Conservation (phyloP, 352 stramenopile genomes). For the Phytopythium litorale region DNA sequence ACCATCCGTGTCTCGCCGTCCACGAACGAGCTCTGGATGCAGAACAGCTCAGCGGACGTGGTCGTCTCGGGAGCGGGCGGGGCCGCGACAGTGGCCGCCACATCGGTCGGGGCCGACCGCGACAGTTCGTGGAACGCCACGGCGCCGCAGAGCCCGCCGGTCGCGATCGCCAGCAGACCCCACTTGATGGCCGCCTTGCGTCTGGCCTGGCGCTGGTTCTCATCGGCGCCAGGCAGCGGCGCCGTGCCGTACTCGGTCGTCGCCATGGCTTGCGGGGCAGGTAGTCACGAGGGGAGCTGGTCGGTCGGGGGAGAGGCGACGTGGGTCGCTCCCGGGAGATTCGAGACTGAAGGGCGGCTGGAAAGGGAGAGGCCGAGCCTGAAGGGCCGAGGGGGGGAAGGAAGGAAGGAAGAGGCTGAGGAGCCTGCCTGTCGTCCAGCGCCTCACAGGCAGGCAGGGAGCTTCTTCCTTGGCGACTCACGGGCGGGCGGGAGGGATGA, state of each 20-base stretch:
- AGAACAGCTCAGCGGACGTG: conserved; percentile 10
- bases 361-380: neutral
- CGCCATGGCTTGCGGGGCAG: neutral
- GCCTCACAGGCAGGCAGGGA: no score
- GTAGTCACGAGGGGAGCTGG: neutral
- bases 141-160: neutral
- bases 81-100: neutral
- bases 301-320: neutral
- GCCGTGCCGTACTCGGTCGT: conserved; percentile 8
- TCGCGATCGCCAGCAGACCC: neutral
- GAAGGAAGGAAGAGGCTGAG: no score
- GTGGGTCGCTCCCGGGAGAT: neutral
- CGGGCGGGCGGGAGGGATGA: neutral
- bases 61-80: neutral
- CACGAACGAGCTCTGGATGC: conserved; percentile 66
- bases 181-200: conserved; percentile 1
- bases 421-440: no score
- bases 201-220: neutral
- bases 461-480: no score
- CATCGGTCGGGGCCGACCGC: neutral
- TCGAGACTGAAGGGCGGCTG: neutral
- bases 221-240: neutral
- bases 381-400: neutral
- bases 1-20: conserved; percentile 64
- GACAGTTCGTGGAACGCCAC: conserved; percentile 7